Base-by-base conservation (phyloP, 768 basidiomycete genomes). In the Glaciozyma antarctica region DNA sequence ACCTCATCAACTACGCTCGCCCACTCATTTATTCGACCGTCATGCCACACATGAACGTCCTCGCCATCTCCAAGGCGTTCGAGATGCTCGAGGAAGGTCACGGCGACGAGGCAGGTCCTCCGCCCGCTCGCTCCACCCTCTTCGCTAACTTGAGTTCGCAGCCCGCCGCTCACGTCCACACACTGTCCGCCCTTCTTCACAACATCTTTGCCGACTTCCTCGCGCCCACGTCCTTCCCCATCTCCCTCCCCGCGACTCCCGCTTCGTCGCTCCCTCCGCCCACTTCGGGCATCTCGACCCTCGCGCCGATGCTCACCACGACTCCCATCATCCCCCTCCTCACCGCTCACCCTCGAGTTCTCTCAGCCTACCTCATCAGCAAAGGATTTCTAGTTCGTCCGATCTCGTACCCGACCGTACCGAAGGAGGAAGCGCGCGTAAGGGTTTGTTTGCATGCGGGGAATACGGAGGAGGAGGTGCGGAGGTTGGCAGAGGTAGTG, bases 11-110 rank as follows among this genome's bases (percentile, higher is more conserved):
- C 75, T 98, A 93, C 76, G 91, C 91, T 0, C 82, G 93, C 32
- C 83, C 90, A 3, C 79, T 97, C 58, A 88, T 97, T 58, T 97
- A 91, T 78, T 95, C 91, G 4, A 97, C 94, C 0, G 83, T 89
- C 0, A 81, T 90, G 64, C 85, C 86, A 66, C 83, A 84, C 70
- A 82, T 86, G 17, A 90, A 85, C 73, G 81, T 93, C 49, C 78
- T 90, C 55, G 85, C 88, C 1, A 82, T 86, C 17, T 82, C 85
- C 54, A 86, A 85, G 67, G 86, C 88, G 0, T 87, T 92, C 74
- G 89, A 92, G 73, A 76, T 90, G 75, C 80, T 95, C 5, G 80
- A 82, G 64, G 80, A 86, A 38, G 85, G 86, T 5, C 83, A 82
- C 21, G 82, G 87, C 0, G 70, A 69, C 9, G 38, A 55, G 62